A percentile compares a stretch with the other conserved stretches of the same genome.
phyloP scores from a whole-genome alignment of 2,329 filamentous ascomycete species.

The Hymenoscyphus scutula region DNA sequence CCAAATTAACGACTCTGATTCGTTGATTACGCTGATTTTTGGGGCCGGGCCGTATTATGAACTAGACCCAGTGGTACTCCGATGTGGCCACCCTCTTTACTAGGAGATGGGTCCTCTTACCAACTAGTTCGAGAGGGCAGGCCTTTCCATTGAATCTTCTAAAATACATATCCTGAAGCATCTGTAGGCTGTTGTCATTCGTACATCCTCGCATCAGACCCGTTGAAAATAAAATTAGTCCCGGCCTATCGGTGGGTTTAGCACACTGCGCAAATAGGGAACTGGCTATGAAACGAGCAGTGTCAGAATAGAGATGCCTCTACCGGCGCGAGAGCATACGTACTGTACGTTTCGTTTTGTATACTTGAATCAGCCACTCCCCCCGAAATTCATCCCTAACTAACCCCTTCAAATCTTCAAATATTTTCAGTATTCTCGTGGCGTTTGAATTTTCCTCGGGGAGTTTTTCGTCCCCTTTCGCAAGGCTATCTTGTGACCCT shows the following conservation, averaged over 20 bases:
- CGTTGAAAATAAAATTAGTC: neutral
- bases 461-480: too few species aligned
- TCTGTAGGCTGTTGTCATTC: neutral
- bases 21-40: too few species aligned
- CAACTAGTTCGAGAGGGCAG: neutral
- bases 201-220: neutral
- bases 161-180: too few species aligned
- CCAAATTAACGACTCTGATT: too few species aligned
- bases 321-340: too few species aligned
- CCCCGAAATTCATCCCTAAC: neutral
- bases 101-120: neutral
- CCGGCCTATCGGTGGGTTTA: neutral
- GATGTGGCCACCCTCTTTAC: too few species aligned
- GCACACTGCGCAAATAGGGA: neutral
- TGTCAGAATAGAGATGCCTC: too few species aligned
- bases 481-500: too few species aligned
- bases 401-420: neutral
- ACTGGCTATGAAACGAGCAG: neutral
- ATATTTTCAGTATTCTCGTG: neutral
- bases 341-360: neutral
- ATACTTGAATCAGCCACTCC: neutral
- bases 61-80: too few species aligned
- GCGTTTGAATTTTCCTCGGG: neutral
- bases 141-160: neutral
- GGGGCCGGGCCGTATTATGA: too few species aligned